Percentiles rank a stretch among this genome's conserved stretches.
Evolutionary conservation across 306 rosid genomes (phyloP).

Genomic region (Sesbania bispinosa): DNA sequence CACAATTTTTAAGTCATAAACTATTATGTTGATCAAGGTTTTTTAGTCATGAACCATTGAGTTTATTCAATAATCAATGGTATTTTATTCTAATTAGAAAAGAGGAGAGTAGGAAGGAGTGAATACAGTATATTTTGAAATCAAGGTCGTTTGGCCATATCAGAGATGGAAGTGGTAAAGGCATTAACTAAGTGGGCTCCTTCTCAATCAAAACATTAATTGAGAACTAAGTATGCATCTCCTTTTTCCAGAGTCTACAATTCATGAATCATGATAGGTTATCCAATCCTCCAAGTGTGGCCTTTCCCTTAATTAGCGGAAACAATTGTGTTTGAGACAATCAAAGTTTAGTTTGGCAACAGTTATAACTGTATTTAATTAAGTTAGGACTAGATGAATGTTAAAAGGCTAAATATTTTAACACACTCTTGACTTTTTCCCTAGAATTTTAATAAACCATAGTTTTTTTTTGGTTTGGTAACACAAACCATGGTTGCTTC

Average conservation of each 20-base stretch:
- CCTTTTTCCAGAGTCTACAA: neutral
- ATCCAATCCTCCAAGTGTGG: neutral
- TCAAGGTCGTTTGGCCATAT: neutral
- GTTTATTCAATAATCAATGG: too few relatives aligned
- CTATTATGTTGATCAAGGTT: neutral
- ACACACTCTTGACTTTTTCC: neutral
- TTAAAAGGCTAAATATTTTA: conserved; percentile 1
- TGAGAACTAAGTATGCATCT: conserved; percentile 8
- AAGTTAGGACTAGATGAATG: neutral
- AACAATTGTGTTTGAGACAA: neutral
- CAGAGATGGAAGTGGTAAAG: conserved; percentile 1
- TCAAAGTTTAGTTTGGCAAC: conserved; percentile 2
- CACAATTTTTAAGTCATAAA: neutral
- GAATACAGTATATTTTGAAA: too few relatives aligned
- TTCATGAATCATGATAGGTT: neutral
- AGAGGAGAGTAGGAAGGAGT: neutral
- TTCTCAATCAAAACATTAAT: conserved; percentile 6
- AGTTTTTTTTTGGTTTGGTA: neutral
- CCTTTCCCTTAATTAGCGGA: neutral
- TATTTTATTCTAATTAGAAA: too few relatives aligned
- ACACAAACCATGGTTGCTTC: conserved; percentile 18
- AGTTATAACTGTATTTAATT: neutral
- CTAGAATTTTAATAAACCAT: neutral
- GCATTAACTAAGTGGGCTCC: conserved; percentile 24
- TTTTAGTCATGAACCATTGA: too few relatives aligned